Conservation (phyloP, 1,284 basidiomycete genomes). For the Sporisorium graminicola region DNA sequence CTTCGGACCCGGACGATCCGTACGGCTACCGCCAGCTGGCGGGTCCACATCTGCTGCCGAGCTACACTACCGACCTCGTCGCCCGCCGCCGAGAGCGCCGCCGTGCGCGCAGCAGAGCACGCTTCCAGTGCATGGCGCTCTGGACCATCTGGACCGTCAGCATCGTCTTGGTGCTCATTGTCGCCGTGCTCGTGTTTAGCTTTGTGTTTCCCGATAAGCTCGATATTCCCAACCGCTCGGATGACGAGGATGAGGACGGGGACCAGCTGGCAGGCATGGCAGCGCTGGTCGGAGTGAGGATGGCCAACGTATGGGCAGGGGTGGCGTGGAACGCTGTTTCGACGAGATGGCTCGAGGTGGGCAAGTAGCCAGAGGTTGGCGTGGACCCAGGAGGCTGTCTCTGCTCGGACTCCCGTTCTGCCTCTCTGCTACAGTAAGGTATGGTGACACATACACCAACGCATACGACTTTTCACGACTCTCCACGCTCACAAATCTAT, state of each 20-base stretch:
- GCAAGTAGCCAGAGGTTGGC: no score
- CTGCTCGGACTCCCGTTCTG: no score
- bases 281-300: not conserved
- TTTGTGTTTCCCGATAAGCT: constrained; percentile 31
- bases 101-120: constrained; percentile 27
- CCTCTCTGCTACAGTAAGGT: no score
- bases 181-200: constrained; percentile 24
- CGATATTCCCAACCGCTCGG: constrained; percentile 26
- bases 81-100: constrained; percentile 36
- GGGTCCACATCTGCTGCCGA: constrained; percentile 43
- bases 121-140: constrained; percentile 52
- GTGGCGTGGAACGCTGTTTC: not conserved
- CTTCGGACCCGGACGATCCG: constrained; percentile 29
- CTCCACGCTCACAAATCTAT: not conserved
- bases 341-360: no score
- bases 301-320: not conserved
- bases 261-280: not conserved
- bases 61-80: constrained; percentile 36
- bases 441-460: no score
- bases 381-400: no score
- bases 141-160: constrained; percentile 52
- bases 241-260: constrained; percentile 13
- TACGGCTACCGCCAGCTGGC: constrained; percentile 54
- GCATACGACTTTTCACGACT: not conserved
- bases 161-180: constrained; percentile 32